A percentile compares a stretch with the other conserved stretches of the same genome.
Conservation (phyloP, 176 grass and related monocot species). For the Triticum dicoccoides region DNA sequence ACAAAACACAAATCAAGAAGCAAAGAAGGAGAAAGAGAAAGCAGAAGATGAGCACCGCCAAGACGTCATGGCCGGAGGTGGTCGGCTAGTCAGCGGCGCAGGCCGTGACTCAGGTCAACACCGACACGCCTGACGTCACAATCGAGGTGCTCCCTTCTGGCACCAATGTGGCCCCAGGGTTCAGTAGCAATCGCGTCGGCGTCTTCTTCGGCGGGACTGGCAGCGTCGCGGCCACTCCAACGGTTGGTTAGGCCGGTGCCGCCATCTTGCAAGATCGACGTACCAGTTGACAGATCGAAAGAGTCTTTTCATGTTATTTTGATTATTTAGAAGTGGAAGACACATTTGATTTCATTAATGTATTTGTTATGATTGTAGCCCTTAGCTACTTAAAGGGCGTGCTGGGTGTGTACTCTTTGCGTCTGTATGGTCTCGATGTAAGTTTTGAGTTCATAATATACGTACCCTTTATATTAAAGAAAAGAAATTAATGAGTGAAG, state of each 20-base stretch:
- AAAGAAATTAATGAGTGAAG: not conserved
- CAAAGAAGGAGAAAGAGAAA: not conserved
- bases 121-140: not conserved
- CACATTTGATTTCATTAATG: not conserved
- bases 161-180: not conserved
- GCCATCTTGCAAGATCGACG: not conserved
- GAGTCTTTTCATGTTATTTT: not conserved
- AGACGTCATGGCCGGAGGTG: constrained; percentile 21
- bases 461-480: not conserved
- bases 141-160: not conserved
- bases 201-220: not conserved
- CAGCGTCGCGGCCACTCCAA: not conserved
- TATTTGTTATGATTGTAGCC: too few species aligned
- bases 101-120: not conserved
- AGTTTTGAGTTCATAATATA: not conserved
- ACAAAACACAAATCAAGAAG: not conserved
- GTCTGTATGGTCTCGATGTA: too few species aligned
- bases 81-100: not conserved
- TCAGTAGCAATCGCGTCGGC: not conserved
- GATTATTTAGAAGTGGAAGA: not conserved
- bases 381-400: too few species aligned
- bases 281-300: not conserved
- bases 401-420: too few species aligned
- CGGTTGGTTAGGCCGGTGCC: not conserved
- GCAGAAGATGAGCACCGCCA: not conserved